These are phyloP conservation scores for Plectranthus barbatus DNA, from an alignment of 257 asterid genomes.

Conservation along the genomic window DNA sequence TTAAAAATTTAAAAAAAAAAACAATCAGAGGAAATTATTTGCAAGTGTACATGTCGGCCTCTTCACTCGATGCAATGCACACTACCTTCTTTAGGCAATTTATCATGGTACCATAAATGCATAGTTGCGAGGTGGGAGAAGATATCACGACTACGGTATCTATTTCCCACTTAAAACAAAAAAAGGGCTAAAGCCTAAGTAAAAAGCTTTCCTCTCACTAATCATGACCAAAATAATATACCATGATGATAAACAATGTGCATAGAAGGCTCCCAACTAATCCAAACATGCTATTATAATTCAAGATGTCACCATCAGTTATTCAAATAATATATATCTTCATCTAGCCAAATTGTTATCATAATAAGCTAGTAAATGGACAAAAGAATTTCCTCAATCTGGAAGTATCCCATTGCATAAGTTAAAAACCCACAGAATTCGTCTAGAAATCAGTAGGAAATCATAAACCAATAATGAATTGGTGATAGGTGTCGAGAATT, in stretches of 20 bases:
- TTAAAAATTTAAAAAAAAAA: neutral
- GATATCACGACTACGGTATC: neutral
- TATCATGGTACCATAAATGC: constrained; percentile 5
- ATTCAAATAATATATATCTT: neutral
- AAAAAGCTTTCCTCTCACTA: constrained; percentile 4
- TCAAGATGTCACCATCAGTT: neutral
- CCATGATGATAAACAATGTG: neutral
- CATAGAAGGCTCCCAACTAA: neutral
- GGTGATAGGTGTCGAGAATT: neutral
- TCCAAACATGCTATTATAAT: neutral
- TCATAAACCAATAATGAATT: constrained; percentile 1
- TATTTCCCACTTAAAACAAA: neutral
- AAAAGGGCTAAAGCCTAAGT: neutral
- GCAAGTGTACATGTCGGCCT: neutral
- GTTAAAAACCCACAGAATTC: neutral
- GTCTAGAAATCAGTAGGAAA: neutral
- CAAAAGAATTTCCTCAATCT: neutral
- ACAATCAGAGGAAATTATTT: neutral
- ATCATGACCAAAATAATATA: constrained; percentile 10
- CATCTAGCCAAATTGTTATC: neutral
- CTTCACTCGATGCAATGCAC: neutral
- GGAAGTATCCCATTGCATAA: neutral
- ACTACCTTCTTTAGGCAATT: constrained; percentile 9
- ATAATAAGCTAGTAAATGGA: neutral
- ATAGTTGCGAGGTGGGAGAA: constrained; percentile 12